These are phyloP conservation scores for Ballota nigra DNA, from an alignment of 257 asterid genomes.

Conservation along the genomic window DNA sequence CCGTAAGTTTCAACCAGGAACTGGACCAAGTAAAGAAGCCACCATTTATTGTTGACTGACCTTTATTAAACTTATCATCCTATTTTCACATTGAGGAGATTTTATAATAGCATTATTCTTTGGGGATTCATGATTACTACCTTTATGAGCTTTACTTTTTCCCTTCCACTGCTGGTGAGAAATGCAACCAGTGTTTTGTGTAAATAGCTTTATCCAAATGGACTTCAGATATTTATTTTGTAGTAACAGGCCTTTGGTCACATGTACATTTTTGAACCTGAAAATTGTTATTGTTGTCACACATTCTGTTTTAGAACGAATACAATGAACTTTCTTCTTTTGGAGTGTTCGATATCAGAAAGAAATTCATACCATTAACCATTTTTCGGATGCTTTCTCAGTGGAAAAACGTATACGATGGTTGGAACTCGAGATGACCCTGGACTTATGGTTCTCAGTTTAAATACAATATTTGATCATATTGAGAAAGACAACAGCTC, in stretches of 20 bases:
- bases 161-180: neutral
- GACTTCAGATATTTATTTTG: neutral
- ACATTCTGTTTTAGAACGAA: constrained; percentile 1
- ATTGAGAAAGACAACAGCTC: constrained; percentile 67
- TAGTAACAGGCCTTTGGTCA: neutral
- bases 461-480: constrained; percentile 74
- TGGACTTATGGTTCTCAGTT: constrained; percentile 97
- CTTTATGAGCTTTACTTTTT: neutral
- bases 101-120: neutral
- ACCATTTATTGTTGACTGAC: neutral
- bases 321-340: constrained; percentile 16
- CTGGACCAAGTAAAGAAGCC: constrained; percentile 2
- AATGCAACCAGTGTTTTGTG: neutral
- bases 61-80: neutral
- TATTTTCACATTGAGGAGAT: constrained; percentile 1
- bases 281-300: neutral
- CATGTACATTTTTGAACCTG: neutral
- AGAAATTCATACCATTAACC: constrained; percentile 10
- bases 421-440: constrained; percentile 90
- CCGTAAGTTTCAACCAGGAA: neutral
- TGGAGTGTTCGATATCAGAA: neutral
- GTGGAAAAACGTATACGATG: constrained; percentile 98
- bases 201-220: neutral
- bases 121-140: neutral
- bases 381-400: constrained; percentile 24